phyloP scores from a whole-genome alignment of 805 yeast species.

The Kregervanrija fluxuum region DNA sequence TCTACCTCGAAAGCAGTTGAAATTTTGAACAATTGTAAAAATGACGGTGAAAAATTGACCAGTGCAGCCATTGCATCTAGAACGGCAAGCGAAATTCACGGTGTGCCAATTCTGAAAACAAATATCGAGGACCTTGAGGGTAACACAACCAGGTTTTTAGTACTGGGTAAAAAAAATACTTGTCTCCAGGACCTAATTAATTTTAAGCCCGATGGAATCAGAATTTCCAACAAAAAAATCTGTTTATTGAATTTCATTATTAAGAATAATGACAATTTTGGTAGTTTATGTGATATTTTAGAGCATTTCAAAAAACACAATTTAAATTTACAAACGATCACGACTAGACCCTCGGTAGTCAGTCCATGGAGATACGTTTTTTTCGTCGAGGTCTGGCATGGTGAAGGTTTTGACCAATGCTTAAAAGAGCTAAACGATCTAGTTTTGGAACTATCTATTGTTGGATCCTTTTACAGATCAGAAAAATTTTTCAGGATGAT shows the following conservation, averaged over 20 bases:
- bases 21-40: constrained; percentile 35
- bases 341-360: constrained; percentile 66
- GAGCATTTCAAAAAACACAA: constrained; percentile 45
- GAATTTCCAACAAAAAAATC: constrained; percentile 24
- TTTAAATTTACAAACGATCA: constrained; percentile 63
- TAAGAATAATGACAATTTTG: constrained; percentile 55
- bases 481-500: constrained; percentile 22
- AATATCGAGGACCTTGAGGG: constrained; percentile 65
- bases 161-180: constrained; percentile 39
- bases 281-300: constrained; percentile 64
- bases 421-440: constrained; percentile 35
- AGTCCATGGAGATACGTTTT: constrained; percentile 77
- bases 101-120: constrained; percentile 44
- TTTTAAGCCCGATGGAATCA: neutral
- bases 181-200: neutral
- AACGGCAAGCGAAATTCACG: constrained; percentile 56
- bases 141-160: constrained; percentile 82
- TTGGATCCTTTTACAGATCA: constrained; percentile 40
- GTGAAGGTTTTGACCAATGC: constrained; percentile 25
- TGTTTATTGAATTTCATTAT: constrained; percentile 62
- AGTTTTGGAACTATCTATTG: constrained; percentile 44
- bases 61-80: constrained; percentile 69
- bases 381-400: constrained; percentile 59
- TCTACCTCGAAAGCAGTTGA: constrained; percentile 88
- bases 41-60: constrained; percentile 27